phyloP scores from a whole-genome alignment of 495 filamentous ascomycete species.

The Acidomyces sp. region DNA sequence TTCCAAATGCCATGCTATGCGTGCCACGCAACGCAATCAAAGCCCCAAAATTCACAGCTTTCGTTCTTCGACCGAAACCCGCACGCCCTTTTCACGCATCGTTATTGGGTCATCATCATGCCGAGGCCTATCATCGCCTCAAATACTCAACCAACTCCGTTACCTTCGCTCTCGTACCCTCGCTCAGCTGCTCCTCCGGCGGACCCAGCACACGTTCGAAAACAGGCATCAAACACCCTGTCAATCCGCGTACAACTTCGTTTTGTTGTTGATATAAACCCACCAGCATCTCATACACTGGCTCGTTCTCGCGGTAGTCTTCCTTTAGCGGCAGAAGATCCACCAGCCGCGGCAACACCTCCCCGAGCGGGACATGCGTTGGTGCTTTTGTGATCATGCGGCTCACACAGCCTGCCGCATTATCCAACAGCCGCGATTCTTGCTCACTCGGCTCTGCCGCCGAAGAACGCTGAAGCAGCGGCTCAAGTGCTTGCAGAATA shows the following conservation, averaged over 20 bases:
- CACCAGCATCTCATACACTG: slow-evolving; percentile 76
- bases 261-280: slow-evolving; percentile 63
- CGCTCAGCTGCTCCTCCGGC: slow-evolving; percentile 72
- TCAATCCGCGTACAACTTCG: slow-evolving; percentile 35
- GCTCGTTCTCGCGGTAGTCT: slow-evolving; percentile 92
- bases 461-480: slow-evolving; percentile 53
- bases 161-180: slow-evolving; percentile 59
- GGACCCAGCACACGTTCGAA: slow-evolving; percentile 68
- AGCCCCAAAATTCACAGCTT: too few species aligned
- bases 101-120: too few species aligned
- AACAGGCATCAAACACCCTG: slow-evolving; percentile 61
- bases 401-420: slow-evolving; percentile 81
- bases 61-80: too few species aligned
- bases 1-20: too few species aligned
- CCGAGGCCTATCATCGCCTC: slow-evolving; percentile 28
- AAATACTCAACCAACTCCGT: slow-evolving; percentile 61
- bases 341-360: slow-evolving; percentile 71
- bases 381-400: slow-evolving; percentile 82
- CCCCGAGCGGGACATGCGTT: slow-evolving; percentile 59
- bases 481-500: slow-evolving; percentile 73
- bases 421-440: slow-evolving; percentile 72
- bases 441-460: slow-evolving; percentile 4
- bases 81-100: too few species aligned
- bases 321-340: slow-evolving; percentile 76
- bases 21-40: too few species aligned